A percentile compares a stretch with the other conserved stretches of the same genome.
Evolutionary conservation across 176 grass and related monocot species (phyloP).

Genomic region (Chrysopogon serrulatus): DNA sequence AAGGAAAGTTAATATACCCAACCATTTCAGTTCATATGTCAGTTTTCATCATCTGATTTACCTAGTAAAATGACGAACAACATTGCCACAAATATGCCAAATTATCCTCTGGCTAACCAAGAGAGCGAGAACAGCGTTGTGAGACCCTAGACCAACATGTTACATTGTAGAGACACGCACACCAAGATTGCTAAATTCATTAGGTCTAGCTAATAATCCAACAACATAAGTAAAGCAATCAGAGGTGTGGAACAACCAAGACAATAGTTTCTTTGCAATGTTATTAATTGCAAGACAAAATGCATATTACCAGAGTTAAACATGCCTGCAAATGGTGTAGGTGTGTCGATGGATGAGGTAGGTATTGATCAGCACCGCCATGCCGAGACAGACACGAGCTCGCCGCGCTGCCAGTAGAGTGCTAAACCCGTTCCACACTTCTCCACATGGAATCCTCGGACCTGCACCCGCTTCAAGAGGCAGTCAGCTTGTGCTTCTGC

Average conservation of each 20-base stretch:
- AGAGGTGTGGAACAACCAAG: slow-evolving; percentile 15
- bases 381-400: slow-evolving; percentile 71
- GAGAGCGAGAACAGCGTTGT: background rate
- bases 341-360: background rate
- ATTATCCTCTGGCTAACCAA: slow-evolving; percentile 2
- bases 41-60: background rate
- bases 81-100: background rate
- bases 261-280: slow-evolving; percentile 15
- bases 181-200: slow-evolving; percentile 20
- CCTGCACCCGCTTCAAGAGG: slow-evolving; percentile 59
- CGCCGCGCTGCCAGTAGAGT: slow-evolving; percentile 71
- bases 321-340: slow-evolving; percentile 34
- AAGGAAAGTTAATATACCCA: background rate
- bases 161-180: slow-evolving; percentile 7
- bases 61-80: background rate
- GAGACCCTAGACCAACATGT: slow-evolving; percentile 13
- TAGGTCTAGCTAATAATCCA: background rate
- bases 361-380: slow-evolving; percentile 68
- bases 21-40: background rate
- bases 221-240: slow-evolving; percentile 5
- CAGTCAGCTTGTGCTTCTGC: slow-evolving; percentile 60
- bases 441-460: slow-evolving; percentile 63
- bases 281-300: slow-evolving; percentile 30
- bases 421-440: slow-evolving; percentile 45
- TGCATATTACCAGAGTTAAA: slow-evolving; percentile 19